Base-by-base conservation (phyloP, 495 filamentous ascomycete genomes). In the Penicillium ochrochloron region DNA sequence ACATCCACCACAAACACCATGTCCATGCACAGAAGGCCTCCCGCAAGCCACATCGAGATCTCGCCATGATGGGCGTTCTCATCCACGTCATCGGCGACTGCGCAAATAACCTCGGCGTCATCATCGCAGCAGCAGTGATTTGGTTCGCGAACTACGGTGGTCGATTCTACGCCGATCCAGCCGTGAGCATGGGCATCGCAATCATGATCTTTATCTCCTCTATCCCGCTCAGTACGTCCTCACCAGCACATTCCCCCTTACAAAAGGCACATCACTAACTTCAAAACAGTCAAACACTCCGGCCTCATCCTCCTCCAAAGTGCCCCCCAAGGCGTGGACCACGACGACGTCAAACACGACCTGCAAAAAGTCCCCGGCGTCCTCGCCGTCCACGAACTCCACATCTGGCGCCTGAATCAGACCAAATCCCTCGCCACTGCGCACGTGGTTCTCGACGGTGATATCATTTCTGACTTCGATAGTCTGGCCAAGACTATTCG, bases 281-380 rank as follows among this genome's bases (percentile, higher is more conserved):
- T 8, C 12, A 0, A 0, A 29, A 3, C 42, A 78, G 78, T 81
- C 7, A 73, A 66, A 62, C 67, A 70, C 25, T 67, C 68, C 25
- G 77, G 81, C 7, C 42, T 54, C 2, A 92, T 96, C 48, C 84
- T 96, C 8, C 85, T 96, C 0, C 89, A 96, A 75, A 91, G 90
- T 29, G 92, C 90, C 0, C 92, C 92, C 0, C 84, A 86, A 21
- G 88, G 89, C 42, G 87, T 96, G 67, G 83, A 87, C 41, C 79
- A 90, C 52, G 85, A 88, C 56, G 88, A 94, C 60, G 88, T 96
- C 70, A 87, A 89, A 63, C 84, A 89, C 59, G 93, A 96, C 61
- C 62, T 83, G 0, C 73, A 81, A 69, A 61, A 74, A 66, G 76
- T 83, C 33, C 72, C 73, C 1, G 79, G 79, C 9, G 70, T 84